Conservation (phyloP, 768 basidiomycete genomes). For the Heimioporus sp. region DNA sequence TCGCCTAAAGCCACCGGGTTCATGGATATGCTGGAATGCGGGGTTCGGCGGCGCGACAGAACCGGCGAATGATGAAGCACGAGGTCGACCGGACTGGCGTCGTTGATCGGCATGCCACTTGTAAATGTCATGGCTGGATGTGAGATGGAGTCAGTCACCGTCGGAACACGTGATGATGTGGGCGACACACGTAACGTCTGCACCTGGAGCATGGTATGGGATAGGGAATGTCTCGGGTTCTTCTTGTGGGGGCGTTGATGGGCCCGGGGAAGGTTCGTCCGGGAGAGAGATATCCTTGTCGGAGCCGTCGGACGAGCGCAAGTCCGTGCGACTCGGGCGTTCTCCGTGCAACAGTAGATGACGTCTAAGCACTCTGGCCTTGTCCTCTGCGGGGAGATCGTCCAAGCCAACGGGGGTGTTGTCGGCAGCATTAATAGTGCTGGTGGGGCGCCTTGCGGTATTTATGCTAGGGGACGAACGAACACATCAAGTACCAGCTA, state of each 20-base stretch:
- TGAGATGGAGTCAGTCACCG: constrained; percentile 10
- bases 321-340: constrained; percentile 27
- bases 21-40: constrained; percentile 88
- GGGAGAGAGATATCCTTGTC: constrained; percentile 19
- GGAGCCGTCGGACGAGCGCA: constrained; percentile 21
- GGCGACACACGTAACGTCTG: constrained; percentile 83
- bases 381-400: constrained; percentile 76
- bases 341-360: constrained; percentile 81
- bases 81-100: constrained; percentile 56
- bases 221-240: constrained; percentile 80
- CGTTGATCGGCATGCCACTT: constrained; percentile 87
- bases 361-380: constrained; percentile 72
- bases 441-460: constrained; percentile 34
- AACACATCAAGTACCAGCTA: constrained; percentile 8
- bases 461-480: constrained; percentile 37
- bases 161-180: constrained; percentile 5
- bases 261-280: constrained; percentile 21
- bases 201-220: constrained; percentile 82
- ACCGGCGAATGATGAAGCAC: constrained; percentile 70
- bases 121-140: constrained; percentile 82
- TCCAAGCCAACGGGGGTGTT: constrained; percentile 44
- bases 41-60: constrained; percentile 57
- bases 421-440: constrained; percentile 25
- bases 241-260: constrained; percentile 36
- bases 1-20: constrained; percentile 92